Base-by-base conservation (phyloP, 1,139 yeast genomes). In the Candida sanyaensis region DNA sequence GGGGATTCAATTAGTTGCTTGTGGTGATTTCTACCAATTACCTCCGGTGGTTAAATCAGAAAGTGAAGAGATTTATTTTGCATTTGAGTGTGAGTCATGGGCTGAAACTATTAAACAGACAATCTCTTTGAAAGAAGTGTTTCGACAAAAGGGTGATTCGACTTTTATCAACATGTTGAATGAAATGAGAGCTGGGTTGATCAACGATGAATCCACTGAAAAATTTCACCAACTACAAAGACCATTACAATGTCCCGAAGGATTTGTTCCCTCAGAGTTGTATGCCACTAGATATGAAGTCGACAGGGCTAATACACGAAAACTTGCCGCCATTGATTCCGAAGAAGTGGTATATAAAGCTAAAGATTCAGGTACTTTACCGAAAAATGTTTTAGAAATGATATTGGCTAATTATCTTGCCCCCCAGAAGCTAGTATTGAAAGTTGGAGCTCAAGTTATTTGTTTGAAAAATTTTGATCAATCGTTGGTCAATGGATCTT, bases 401-500 rank as follows among this genome's bases (percentile, higher is more conserved):
- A 65, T 89, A 36, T 74, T 77, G n/a, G 21, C 21, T 17, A 82
- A 84, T 56, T 84, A 90, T 54, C 72, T 93, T 62, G 95, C 96
- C 2, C 92, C 90, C 1, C 71, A 75, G 39, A 68, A 68, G 30
- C 65, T 93, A 23, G 73, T 72, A 10, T 70, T 93, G 56, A 92
- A 91, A 59, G 77, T 78, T 43, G 92, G 92, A 36, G 93, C 97
- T 0, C 99, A 93, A 67, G 99, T 93, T 0, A 95, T 93, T 99
- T 85, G 95, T 77, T 81, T 93, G 51, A 93, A 93, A 64, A 93
- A 93, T 63, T 77, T 88, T 63, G 90, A 84, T 26, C 81, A 87
- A 0, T 73, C 21, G 21, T 17, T 93, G 41, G 99, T 95, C 4
- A 93, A 93, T 66, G 99, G 99, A 0, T 85, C 97, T 0, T 69